phyloP scores from a whole-genome alignment of 2,329 filamentous ascomycete species.

The Cryphonectria japonica region DNA sequence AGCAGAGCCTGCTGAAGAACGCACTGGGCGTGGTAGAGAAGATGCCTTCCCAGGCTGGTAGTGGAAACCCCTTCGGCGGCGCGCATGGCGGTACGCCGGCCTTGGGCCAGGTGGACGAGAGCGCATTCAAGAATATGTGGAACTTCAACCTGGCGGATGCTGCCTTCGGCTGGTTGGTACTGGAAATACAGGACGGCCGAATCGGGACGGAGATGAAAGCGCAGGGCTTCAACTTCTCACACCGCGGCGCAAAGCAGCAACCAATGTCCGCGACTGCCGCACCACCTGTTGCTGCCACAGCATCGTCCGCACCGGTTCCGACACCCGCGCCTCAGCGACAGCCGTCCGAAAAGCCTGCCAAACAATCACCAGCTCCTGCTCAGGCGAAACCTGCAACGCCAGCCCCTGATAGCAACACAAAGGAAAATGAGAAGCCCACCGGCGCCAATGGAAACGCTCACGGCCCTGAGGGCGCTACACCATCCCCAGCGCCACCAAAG shows the following conservation, averaged over 20 bases:
- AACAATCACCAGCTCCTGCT: constrained; percentile 44
- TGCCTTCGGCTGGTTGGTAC: constrained; percentile 91
- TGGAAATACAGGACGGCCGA: constrained; percentile 92
- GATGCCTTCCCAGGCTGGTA: constrained; percentile 94
- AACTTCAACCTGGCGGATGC: constrained; percentile 99
- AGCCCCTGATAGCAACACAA: constrained; percentile 55
- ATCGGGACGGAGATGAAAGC: constrained; percentile 99
- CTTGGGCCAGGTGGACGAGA: constrained; percentile 93
- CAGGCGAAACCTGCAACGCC: constrained; percentile 49
- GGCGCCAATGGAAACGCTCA: constrained; percentile 58
- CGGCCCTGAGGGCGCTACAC: constrained; percentile 51
- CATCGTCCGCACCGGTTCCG: constrained; percentile 43
- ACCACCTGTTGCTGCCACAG: constrained; percentile 38
- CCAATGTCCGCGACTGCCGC: constrained; percentile 43
- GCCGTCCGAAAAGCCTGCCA: constrained; percentile 45
- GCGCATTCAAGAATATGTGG: constrained; percentile 99
- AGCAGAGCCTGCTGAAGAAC: constrained; percentile 89
- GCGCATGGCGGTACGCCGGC: constrained; percentile 71
- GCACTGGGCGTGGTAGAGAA: constrained; percentile 94
- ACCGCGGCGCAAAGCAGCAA: constrained; percentile 83
- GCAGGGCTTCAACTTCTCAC: constrained; percentile 98
- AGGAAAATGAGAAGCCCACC: constrained; percentile 61
- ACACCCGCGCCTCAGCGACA: constrained; percentile 39
- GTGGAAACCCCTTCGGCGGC: constrained; percentile 95
- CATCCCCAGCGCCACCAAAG: constrained; percentile 59